These are phyloP conservation scores for Mortierella sp. DNA, from an alignment of 371 early-diverging fungal species.

Conservation along the genomic window DNA sequence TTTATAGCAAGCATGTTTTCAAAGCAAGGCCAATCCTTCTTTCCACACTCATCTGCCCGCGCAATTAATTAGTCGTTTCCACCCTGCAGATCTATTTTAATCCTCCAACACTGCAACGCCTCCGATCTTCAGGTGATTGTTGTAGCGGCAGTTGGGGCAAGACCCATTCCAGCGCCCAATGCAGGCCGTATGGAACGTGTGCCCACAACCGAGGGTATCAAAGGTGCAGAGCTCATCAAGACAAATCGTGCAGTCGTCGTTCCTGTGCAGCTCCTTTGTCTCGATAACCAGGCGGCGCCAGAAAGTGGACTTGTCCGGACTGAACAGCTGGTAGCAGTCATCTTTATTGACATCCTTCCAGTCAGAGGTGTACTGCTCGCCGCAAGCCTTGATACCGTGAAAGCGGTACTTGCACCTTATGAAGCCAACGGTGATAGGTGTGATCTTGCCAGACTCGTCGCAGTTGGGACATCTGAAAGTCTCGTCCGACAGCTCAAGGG, in stretches of 20 bases:
- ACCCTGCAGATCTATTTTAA: too few relatives aligned
- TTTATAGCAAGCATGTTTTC: too few relatives aligned
- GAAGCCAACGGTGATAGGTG: conserved; percentile 15
- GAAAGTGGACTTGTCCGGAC: background rate
- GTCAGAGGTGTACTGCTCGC: conserved; percentile 19
- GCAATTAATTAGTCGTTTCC: too few relatives aligned
- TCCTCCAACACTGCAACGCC: too few relatives aligned
- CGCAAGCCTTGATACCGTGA: conserved; percentile 17
- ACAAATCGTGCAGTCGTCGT: background rate
- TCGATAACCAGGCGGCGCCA: background rate
- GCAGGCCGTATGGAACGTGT: background rate
- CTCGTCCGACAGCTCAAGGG: conserved; percentile 12
- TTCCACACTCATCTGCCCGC: too few relatives aligned
- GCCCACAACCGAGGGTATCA: background rate
- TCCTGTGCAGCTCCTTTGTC: background rate
- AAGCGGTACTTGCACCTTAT: conserved; percentile 33
- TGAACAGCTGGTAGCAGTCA: background rate
- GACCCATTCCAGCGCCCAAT: background rate
- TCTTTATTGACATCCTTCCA: background rate
- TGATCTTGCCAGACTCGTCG: background rate
- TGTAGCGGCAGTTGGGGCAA: background rate
- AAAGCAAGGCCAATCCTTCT: too few relatives aligned
- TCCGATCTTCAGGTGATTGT: background rate
- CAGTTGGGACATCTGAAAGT: conserved; percentile 27
- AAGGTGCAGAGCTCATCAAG: background rate